Base-by-base conservation (phyloP, 257 asterid genomes). In the Nicotiana obtusifolia region DNA sequence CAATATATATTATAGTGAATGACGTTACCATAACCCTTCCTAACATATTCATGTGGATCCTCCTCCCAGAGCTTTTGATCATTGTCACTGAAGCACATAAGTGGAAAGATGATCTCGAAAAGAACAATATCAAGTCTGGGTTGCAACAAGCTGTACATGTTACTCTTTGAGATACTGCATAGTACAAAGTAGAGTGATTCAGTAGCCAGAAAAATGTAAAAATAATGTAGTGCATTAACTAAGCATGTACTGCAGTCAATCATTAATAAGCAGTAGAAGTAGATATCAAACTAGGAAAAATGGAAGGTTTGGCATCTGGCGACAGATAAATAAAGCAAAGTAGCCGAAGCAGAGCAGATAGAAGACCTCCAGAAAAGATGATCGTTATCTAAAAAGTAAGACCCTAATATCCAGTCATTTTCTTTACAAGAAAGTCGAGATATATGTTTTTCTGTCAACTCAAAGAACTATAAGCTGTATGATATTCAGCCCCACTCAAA, bases 31-130 rank as follows among this genome's bases (percentile, higher is more conserved):
- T 96, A 96, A 86, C 99, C 99, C 89, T 96, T 96, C 91, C 98
- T 91, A 85, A 96, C 99, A 84, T 96, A 96, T 88, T 96, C 99
- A 60, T 94, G 97, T 0, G 99, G 99, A 78, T 96, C 99, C 88
- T 96, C 98, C 79, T 96, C 95, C 99, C 98, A 96, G 71, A 96
- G 97, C 84, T 84, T 91, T 87, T 96, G 94, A 86, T 96, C 99
- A 83, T 90, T 92, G 91, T 94, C 98, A 81, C 80, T 94, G 83
- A 96, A 96, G 94, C 99, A 96, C 98, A 96, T 94, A 16, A 96
- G 94, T 3, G 99, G 99, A 84, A 96, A 96, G 78, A 96, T 91
- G 64, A 96, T 94, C 91, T 94, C 97, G 53, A 94, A 93, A 76
- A 96, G 97, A 83, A 96, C 92, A 80, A 90, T 85, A 86, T 96